Conservation (phyloP, 2,329 filamentous ascomycete species). For the Fusarium sambucinum region DNA sequence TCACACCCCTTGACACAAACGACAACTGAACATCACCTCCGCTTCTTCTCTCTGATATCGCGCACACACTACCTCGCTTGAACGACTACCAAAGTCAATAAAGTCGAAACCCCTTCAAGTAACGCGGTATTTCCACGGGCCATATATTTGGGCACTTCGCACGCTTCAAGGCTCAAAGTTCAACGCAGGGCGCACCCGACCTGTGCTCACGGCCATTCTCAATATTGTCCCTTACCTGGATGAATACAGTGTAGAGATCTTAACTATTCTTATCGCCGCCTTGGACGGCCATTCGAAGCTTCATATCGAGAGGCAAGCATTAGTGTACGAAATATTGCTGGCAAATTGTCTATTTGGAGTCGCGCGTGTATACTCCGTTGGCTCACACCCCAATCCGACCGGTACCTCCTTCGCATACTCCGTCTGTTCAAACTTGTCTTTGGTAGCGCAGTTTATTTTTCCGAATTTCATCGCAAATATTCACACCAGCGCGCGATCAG, state of each 20-base stretch:
- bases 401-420: slow-evolving; percentile 9
- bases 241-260: not conserved
- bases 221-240: slow-evolving; percentile 11
- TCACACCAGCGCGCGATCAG: slow-evolving; percentile 26
- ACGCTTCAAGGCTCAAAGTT: slow-evolving; percentile 18
- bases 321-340: slow-evolving; percentile 18
- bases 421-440: slow-evolving; percentile 1
- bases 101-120: slow-evolving; percentile 25
- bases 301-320: slow-evolving; percentile 10
- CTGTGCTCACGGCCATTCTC: slow-evolving; percentile 27
- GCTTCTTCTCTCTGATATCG: slow-evolving; percentile 35
- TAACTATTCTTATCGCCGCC: slow-evolving; percentile 3
- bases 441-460: slow-evolving; percentile 5
- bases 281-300: slow-evolving; percentile 11
- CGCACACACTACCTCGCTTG: slow-evolving; percentile 21
- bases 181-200: slow-evolving; percentile 28
- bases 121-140: slow-evolving; percentile 18
- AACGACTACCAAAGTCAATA: slow-evolving; percentile 23
- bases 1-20: slow-evolving; percentile 29
- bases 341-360: slow-evolving; percentile 9
- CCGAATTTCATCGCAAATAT: slow-evolving; percentile 5
- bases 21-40: slow-evolving; percentile 28
- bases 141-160: slow-evolving; percentile 19
- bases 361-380: slow-evolving; percentile 14
- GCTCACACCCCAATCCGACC: slow-evolving; percentile 10